phyloP scores from a whole-genome alignment of 1,284 basidiomycete genomes.

The Boletus hoseneyae region DNA sequence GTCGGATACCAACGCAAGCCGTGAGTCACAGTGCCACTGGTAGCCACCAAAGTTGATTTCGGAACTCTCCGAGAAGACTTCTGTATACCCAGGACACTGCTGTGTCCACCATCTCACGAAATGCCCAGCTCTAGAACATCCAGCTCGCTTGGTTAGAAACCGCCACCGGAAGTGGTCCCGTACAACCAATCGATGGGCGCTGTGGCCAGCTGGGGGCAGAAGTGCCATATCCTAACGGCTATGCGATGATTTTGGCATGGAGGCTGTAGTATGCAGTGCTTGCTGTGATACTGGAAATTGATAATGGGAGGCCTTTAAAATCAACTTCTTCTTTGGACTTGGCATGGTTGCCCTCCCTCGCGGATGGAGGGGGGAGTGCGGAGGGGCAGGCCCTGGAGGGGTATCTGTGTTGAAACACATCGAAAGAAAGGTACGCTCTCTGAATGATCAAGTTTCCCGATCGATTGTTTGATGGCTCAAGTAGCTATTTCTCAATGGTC shows the following conservation, averaged over 20 bases:
- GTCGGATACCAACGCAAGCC: background rate
- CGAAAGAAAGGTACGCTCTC: constrained; percentile 4
- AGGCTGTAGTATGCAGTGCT: constrained; percentile 17
- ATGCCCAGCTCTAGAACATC: background rate
- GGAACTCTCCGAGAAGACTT: background rate
- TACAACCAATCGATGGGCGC: too few relatives aligned
- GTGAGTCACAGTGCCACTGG: too few relatives aligned
- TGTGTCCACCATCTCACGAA: too few relatives aligned
- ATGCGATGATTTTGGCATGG: background rate
- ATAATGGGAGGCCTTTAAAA: constrained; percentile 3
- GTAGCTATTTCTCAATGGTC: background rate
- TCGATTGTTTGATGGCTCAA: background rate
- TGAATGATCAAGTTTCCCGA: background rate
- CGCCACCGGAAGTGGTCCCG: too few relatives aligned
- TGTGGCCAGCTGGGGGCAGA: background rate
- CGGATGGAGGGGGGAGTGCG: too few relatives aligned
- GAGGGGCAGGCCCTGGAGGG: too few relatives aligned
- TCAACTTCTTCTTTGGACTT: background rate
- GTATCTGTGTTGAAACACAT: background rate
- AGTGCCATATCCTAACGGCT: background rate
- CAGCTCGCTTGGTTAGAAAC: background rate
- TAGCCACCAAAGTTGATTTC: background rate
- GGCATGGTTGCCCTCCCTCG: background rate
- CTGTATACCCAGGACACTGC: too few relatives aligned
- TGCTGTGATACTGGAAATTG: constrained; percentile 17